Evolutionary conservation across 2,329 filamentous ascomycete species (phyloP), one percentile per base, ranked within the genome.

Genomic region (Penicillium sp.): DNA sequence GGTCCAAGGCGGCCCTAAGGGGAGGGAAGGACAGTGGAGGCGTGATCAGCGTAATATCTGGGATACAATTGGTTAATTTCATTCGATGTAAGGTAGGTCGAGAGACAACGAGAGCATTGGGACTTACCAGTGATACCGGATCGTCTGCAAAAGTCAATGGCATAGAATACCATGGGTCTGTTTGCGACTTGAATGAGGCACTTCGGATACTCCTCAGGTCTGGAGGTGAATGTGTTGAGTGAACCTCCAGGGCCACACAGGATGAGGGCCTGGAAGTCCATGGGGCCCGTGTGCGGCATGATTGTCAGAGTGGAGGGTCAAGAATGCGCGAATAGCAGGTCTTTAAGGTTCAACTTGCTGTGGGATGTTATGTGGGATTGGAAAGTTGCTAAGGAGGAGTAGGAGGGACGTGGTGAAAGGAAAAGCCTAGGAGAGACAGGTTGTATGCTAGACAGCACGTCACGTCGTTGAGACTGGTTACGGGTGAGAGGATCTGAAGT

Each of bases 111-210:
- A 23, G 9, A 7, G 2, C 10, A 50, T 6, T 31, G 2, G 76
- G 23, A 69, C 75, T 58, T 64, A 78, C 76, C 74, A 21, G 74
- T 77, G 56, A 81, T 73, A 33, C 77, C 78, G 70, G 75, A 74
- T 19, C 78, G 69, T 67, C 78, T 77, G 59, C 77, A 80, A 74
- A 76, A 80, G 51, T 81, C 78, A 35, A 81, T 63, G 3, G 76
- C 72, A 66, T 80, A 81, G 72, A 73, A 81, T 41, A 80, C 69
- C 78, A 81, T 80, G 5, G 78, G 78, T 43, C 78, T 69, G 58
- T 81, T 80, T 35, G 77, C 78, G 58, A 80, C 71, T 35, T 76
- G 74, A 15, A 81, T 68, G n/a, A 81, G 68, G 35, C 76, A 75
- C 65, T 81, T 81, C n/a, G 78, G 78, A 78, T 41, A 55, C 6